Base-by-base conservation (phyloP, 129 eudicot genomes). In the Logfia minima region DNA sequence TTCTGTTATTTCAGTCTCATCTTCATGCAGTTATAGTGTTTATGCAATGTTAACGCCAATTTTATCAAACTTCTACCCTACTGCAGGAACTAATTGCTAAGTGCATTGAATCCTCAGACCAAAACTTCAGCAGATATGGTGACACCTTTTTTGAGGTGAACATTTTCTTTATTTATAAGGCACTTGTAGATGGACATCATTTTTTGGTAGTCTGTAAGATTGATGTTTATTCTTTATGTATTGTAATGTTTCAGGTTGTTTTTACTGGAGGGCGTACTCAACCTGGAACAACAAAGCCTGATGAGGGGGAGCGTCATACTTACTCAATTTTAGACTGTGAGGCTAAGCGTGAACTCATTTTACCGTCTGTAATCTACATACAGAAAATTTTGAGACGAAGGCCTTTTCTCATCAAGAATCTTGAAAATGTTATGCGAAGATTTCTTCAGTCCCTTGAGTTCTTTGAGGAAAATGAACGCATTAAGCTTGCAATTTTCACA, bases 141-240 rank as follows among this genome's bases (percentile, higher is more conserved):
- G 99, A 95, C 79, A 95, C 97, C 81, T 95, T 95, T 79, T 95
- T 95, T 77, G 99, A 95, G 99, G 99, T 66, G 84, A 77, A 75
- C 72, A 45, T 68, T 14, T 60, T 9, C 4, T 10, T 9, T 23
- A 26, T 19, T 6, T 23, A 60, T 22, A 45, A 45, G 53, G 53
- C 53, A 45, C 11, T 21, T 58, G 28, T 21, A 19, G 28, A 5
- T 3, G 26, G 9, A 16, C 16, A 11, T 56, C 52, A 17, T 24
- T 5, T 41, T 0, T 37, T 39, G 17, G n/a, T 9, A 23, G 67
- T 62, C 26, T 11, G 34, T 61, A 1, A 48, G 6, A 48, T 48
- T 18, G 18, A 4, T 66, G 26, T 53, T 1, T 51, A 22, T 11
- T 35, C 67, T 26, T 1, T 28, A 53, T 23, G 35, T 19, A 17